phyloP scores from a whole-genome alignment of 306 rosid genomes.

The Acacia crassicarpa region DNA sequence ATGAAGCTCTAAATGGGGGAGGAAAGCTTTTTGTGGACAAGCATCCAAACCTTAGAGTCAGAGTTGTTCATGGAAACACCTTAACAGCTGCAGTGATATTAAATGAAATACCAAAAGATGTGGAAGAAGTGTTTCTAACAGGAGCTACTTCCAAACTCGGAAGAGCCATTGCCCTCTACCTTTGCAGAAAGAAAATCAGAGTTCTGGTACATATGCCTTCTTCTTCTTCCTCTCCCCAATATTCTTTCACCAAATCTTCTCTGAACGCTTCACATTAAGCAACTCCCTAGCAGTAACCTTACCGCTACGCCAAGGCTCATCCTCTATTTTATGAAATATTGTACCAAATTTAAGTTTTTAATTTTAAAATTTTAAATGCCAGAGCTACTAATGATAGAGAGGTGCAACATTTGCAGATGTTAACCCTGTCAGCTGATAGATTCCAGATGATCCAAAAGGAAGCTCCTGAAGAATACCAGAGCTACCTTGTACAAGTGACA shows the following conservation, averaged over 20 bases:
- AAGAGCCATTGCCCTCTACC: conserved; percentile 95
- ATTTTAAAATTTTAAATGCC: too few relatives aligned
- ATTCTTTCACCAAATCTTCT: too few relatives aligned
- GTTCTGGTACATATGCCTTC: conserved; percentile 62
- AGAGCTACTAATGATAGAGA: background rate
- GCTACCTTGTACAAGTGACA: conserved; percentile 85
- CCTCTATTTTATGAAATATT: too few relatives aligned
- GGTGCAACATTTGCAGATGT: conserved; percentile 58
- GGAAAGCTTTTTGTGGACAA: conserved; percentile 95
- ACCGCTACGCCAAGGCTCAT: too few relatives aligned
- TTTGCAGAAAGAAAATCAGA: conserved; percentile 77
- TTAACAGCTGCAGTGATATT: conserved; percentile 95
- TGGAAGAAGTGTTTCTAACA: conserved; percentile 77
- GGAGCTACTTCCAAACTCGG: conserved; percentile 99
- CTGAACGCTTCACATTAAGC: background rate
- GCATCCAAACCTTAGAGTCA: conserved; percentile 80
- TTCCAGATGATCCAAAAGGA: conserved; percentile 82
- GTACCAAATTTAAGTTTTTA: too few relatives aligned
- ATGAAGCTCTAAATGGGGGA: conserved; percentile 89
- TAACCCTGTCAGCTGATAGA: conserved; percentile 83
- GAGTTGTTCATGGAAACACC: conserved; percentile 98
- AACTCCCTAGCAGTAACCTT: background rate
- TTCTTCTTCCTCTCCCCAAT: background rate
- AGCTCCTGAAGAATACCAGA: conserved; percentile 80
- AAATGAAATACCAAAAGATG: conserved; percentile 70